These are phyloP conservation scores for Eragrostis tef DNA, from an alignment of 202 grass and related monocot species.

Conservation along the genomic window DNA sequence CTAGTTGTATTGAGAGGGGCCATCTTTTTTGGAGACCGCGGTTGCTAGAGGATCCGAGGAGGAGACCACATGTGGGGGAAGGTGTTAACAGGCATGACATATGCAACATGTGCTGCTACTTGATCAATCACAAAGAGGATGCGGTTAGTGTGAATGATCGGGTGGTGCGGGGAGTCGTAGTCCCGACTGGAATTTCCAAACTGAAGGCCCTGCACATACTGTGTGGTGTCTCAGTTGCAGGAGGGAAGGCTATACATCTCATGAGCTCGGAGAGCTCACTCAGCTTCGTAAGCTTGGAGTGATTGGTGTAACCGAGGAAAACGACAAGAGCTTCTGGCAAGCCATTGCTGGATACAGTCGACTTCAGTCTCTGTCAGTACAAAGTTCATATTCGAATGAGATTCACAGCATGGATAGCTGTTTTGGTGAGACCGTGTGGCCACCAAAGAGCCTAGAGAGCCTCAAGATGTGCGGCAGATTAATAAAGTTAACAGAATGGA, in stretches of 20 bases:
- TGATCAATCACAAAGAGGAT: neutral
- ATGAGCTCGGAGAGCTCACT: conserved; percentile 33
- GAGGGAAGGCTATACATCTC: neutral
- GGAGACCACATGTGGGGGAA: neutral
- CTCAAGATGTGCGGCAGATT: neutral
- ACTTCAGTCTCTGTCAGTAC: conserved; percentile 18
- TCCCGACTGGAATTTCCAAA: neutral
- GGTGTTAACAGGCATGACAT: conserved; percentile 10
- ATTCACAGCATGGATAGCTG: neutral
- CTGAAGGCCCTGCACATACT: conserved; percentile 20
- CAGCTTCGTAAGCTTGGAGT: conserved; percentile 42
- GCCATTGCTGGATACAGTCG: neutral
- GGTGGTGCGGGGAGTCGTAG: neutral
- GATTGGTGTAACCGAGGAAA: neutral
- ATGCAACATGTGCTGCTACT: neutral
- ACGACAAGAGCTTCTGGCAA: neutral
- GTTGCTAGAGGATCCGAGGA: neutral
- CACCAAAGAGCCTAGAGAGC: conserved; percentile 26
- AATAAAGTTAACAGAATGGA: neutral
- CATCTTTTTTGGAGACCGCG: neutral
- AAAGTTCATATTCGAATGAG: too few relatives aligned
- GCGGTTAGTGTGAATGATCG: too few relatives aligned
- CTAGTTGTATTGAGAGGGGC: too few relatives aligned
- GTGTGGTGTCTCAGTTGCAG: neutral
- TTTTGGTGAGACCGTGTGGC: neutral